These are phyloP conservation scores for Xylaria sp. DNA, from an alignment of 2,329 filamentous ascomycete species.

Conservation along the genomic window DNA sequence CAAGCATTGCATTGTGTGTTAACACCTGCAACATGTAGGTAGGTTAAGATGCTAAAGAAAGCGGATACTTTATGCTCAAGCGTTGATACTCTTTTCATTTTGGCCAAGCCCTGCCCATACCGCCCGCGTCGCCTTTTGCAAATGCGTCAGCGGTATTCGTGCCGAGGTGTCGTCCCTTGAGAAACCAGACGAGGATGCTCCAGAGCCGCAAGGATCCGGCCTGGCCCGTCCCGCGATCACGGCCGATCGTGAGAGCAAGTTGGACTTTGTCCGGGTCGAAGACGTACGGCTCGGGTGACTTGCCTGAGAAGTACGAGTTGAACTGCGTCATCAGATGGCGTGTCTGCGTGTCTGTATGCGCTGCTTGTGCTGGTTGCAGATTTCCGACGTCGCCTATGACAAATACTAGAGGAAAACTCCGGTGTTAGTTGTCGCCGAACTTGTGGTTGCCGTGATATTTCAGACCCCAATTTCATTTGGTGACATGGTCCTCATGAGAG, in stretches of 20 bases:
- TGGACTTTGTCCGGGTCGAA: conserved; percentile 46
- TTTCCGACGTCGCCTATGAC: conserved; percentile 58
- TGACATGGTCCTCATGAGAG: too few relatives aligned
- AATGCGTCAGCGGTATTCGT: conserved; percentile 48
- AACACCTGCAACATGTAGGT: neutral
- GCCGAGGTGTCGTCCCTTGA: conserved; percentile 55
- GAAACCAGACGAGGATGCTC: conserved; percentile 49
- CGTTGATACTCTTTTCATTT: conserved; percentile 15
- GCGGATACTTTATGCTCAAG: neutral
- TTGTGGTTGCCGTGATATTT: too few relatives aligned
- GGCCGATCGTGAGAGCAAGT: conserved; percentile 55
- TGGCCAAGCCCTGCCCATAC: conserved; percentile 31
- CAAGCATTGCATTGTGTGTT: neutral
- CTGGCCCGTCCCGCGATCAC: conserved; percentile 50
- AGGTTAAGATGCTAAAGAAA: neutral
- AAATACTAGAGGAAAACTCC: conserved; percentile 50
- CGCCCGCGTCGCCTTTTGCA: conserved; percentile 46
- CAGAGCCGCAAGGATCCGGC: conserved; percentile 45
- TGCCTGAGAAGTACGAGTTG: conserved; percentile 49
- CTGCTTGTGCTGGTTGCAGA: conserved; percentile 53
- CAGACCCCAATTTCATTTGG: too few relatives aligned
- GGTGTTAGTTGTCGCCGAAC: neutral
- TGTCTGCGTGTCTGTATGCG: conserved; percentile 50
- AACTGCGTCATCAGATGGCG: conserved; percentile 33
- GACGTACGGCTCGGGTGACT: conserved; percentile 48